Conservation (phyloP, 202 grass and related monocot genomes). For the Schoenoplectus tabernaemontani region DNA sequence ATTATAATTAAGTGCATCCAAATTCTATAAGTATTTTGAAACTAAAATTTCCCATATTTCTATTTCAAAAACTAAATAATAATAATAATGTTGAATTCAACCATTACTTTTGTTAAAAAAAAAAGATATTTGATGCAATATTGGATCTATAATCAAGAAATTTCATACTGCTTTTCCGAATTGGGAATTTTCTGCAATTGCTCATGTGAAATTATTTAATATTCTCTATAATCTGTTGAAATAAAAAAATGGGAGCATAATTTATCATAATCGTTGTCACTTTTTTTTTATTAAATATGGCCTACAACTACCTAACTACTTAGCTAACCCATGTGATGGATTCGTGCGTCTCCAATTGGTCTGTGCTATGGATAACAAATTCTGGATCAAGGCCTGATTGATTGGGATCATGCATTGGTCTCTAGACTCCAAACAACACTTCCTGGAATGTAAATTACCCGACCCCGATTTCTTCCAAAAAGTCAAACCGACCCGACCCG, state of each 20-base stretch:
- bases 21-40: not conserved
- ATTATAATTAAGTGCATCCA: not conserved
- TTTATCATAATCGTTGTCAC: not conserved
- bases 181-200: no score
- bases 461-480: no score
- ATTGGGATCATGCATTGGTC: not conserved
- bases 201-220: no score
- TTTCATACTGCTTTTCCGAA: no score
- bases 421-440: not conserved
- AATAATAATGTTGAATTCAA: no score
- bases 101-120: no score
- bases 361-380: not conserved
- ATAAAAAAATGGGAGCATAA: no score
- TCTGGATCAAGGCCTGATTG: not conserved
- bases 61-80: not conserved
- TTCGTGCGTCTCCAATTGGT: not conserved
- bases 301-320: slow-evolving; percentile 21
- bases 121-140: no score
- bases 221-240: no score
- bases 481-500: no score
- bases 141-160: no score
- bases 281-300: not conserved
- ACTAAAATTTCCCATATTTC: not conserved
- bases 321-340: slow-evolving; percentile 21
- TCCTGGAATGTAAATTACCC: no score